A percentile compares a stretch with the other conserved stretches of the same genome.
phyloP scores from a whole-genome alignment of 495 filamentous ascomycete species.

The Daldinia loculata region DNA sequence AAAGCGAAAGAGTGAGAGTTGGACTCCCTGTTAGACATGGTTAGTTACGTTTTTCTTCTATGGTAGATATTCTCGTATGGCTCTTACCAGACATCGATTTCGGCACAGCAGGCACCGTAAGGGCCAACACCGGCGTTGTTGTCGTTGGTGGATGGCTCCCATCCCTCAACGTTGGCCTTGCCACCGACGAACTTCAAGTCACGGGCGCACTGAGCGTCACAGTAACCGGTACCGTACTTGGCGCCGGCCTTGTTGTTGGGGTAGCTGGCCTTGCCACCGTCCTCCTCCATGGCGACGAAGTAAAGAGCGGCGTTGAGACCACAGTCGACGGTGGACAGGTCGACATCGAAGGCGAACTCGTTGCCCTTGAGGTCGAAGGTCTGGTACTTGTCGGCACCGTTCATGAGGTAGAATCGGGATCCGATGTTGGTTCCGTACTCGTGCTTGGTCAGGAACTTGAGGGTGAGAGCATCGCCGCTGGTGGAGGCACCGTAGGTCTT shows the following conservation, averaged over 20 bases:
- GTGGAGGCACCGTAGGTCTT: slow-evolving; percentile 59
- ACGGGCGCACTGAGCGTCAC: slow-evolving; percentile 65
- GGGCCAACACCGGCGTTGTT: slow-evolving; percentile 66
- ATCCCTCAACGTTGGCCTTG: slow-evolving; percentile 68
- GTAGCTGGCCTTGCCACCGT: slow-evolving; percentile 63
- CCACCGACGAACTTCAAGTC: slow-evolving; percentile 64
- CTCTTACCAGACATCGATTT: slow-evolving; percentile 72
- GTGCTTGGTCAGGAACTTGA: slow-evolving; percentile 66
- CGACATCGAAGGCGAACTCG: slow-evolving; percentile 70
- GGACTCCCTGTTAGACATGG: slow-evolving; percentile 59
- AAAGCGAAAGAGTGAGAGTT: slow-evolving; percentile 70
- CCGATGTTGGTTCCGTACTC: slow-evolving; percentile 59
- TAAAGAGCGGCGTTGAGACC: slow-evolving; percentile 69
- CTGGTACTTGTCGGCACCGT: slow-evolving; percentile 60
- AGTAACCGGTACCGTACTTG: slow-evolving; percentile 69
- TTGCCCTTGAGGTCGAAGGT: slow-evolving; percentile 63
- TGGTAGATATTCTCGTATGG: too few relatives aligned
- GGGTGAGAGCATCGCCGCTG: slow-evolving; percentile 57
- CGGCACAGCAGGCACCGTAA: slow-evolving; percentile 74
- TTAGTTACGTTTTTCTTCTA: background rate
- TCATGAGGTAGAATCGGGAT: slow-evolving; percentile 67
- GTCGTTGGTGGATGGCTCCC: slow-evolving; percentile 66
- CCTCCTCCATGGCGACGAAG: slow-evolving; percentile 65
- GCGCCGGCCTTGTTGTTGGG: slow-evolving; percentile 66
- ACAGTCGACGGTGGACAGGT: slow-evolving; percentile 62